These are phyloP conservation scores for Ceratocystis smalleyi DNA, from an alignment of 2,329 filamentous ascomycete genomes.

Conservation along the genomic window DNA sequence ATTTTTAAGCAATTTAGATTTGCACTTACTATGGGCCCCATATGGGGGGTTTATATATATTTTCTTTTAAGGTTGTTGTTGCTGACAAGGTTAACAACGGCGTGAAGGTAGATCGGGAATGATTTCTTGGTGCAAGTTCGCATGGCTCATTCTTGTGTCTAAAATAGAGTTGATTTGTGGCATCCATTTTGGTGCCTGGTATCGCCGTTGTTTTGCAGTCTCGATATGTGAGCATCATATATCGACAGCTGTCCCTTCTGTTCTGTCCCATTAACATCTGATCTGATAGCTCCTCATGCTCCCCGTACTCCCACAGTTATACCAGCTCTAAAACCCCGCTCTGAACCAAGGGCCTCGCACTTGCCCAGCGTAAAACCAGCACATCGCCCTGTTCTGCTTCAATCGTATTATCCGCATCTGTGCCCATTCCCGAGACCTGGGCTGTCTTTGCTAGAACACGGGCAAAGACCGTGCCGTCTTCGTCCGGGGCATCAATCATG, in stretches of 20 bases:
- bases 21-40: background rate
- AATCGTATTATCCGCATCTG: conserved; percentile 46
- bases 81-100: too few relatives aligned
- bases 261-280: background rate
- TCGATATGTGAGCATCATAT: background rate
- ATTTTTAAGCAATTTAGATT: background rate
- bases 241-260: background rate
- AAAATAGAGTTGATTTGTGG: background rate
- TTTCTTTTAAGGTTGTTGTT: background rate
- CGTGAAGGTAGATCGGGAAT: too few relatives aligned
- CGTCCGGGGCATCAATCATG: conserved; percentile 83
- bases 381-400: conserved; percentile 47
- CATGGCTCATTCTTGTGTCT: background rate
- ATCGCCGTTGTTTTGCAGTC: conserved; percentile 6
- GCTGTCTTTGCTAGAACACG: conserved; percentile 46
- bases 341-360: conserved; percentile 47
- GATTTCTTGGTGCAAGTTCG: background rate
- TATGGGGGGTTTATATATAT: background rate
- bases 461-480: conserved; percentile 71
- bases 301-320: conserved; percentile 24
- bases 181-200: background rate
- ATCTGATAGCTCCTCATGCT: background rate
- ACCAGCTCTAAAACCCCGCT: conserved; percentile 42
- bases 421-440: conserved; percentile 43
- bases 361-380: conserved; percentile 57